Base-by-base conservation (phyloP, 2,329 filamentous ascomycete genomes). In the Amylocarpus encephaloides region DNA sequence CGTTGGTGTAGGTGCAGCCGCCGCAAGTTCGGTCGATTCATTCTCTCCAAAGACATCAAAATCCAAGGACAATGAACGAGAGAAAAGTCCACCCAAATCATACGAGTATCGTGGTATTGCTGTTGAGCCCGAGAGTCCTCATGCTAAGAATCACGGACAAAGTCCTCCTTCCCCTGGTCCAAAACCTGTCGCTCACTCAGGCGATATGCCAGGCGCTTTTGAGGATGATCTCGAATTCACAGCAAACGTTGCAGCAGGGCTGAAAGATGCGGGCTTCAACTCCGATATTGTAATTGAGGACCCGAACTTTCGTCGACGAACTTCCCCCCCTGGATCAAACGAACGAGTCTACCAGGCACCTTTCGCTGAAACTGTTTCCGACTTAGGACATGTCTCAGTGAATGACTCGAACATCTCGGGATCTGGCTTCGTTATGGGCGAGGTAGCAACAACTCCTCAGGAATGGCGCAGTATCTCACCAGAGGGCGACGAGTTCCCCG, bases 261-360 rank as follows among this genome's bases (percentile, higher is more conserved):
- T 87, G 43, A 70, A 83, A 62, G 77, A 81, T n/a, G 78, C 81
- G 41, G 85, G 85, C 0, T 88, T 89, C 55, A 77, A 87, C 60
- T 79, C 83, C 4, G 77, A 85, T 36, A 80, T 88, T 50, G 80
- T 88, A 41, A 83, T 85, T 33, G 73, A 86, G 41, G 76, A 88
- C 58, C 78, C 80, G 0, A 70, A 67, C 1, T 88, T 82, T 60
- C 79, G 79, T 56, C 75, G 73, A 45, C 80, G 84, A 26, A 76
- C 80, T 47, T 85, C 82, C 1, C 80, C 83, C 6, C 80, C 82
- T 3, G 77, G 77, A 4, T 77, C 80, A 3, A 76, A 79, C 56
- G 76, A 78, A 45, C 62, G 58, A n/a, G 61, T 70, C 50, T 81
- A 82, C 57, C 68, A 70, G 48, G 68, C 68, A 13, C 73, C 80